Percentiles rank a stretch among this genome's conserved stretches.
Conservation (phyloP, 2,329 filamentous ascomycete genomes). For the Mycosphaerella arachidis region DNA sequence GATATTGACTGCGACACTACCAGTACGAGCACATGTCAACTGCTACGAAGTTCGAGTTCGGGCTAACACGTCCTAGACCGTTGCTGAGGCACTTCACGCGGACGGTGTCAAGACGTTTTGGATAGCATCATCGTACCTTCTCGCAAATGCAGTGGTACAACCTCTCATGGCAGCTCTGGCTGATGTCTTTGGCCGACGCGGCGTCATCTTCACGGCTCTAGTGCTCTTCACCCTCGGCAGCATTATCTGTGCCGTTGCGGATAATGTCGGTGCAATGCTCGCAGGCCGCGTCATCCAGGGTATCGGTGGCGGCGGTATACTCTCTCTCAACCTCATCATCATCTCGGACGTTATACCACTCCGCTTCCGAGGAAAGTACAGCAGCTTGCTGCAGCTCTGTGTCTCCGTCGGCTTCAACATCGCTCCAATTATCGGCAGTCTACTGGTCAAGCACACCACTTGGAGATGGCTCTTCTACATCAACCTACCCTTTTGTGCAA, state of each 20-base stretch:
- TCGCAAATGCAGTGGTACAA: conserved; percentile 42
- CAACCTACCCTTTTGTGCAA: conserved; percentile 35
- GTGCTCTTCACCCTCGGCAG: conserved; percentile 46
- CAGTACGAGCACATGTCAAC: conserved; percentile 29
- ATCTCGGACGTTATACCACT: conserved; percentile 39
- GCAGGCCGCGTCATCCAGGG: conserved; percentile 45
- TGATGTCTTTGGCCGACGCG: conserved; percentile 47
- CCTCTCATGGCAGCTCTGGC: conserved; percentile 42
- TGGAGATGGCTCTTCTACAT: conserved; percentile 39
- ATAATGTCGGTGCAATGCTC: conserved; percentile 38
- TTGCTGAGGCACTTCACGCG: conserved; percentile 36
- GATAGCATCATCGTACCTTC: conserved; percentile 48
- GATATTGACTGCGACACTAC: conserved; percentile 44
- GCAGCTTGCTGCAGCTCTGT: conserved; percentile 22
- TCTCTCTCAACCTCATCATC: conserved; percentile 40
- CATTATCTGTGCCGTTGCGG: conserved; percentile 40
- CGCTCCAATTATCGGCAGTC: conserved; percentile 33
- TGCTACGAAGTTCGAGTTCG: neutral
- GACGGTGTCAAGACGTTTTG: conserved; percentile 43
- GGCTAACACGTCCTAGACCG: conserved; percentile 17
- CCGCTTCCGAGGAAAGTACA: conserved; percentile 21
- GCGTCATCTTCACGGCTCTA: conserved; percentile 41
- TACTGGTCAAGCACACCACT: conserved; percentile 16
- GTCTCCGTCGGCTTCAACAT: conserved; percentile 34
- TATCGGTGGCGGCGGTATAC: conserved; percentile 44